phyloP scores from a whole-genome alignment of 1,284 basidiomycete genomes.

The Pseudozyma hubeiensis region DNA sequence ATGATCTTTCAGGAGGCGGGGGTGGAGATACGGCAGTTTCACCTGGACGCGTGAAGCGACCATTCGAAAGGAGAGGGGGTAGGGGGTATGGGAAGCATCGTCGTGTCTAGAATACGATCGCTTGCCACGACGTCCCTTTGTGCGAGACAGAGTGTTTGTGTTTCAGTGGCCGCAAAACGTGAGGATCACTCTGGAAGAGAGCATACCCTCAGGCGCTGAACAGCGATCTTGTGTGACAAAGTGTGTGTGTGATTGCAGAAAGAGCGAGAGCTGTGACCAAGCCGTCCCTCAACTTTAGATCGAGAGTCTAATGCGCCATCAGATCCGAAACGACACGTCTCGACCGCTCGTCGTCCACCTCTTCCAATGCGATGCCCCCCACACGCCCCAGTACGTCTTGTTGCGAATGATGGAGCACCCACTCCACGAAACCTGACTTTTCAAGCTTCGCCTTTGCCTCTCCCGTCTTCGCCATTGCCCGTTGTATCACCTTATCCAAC shows the following conservation, averaged over 20 bases:
- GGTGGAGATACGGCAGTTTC: slow-evolving; percentile 66
- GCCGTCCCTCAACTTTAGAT: too few relatives aligned
- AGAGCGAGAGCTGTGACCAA: too few relatives aligned
- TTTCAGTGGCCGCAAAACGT: too few relatives aligned
- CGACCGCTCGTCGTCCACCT: neutral
- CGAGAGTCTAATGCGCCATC: neutral
- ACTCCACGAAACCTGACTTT: slow-evolving; percentile 5
- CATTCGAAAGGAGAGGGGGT: too few relatives aligned
- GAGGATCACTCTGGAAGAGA: too few relatives aligned
- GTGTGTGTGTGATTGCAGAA: too few relatives aligned
- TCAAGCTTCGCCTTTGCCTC: neutral
- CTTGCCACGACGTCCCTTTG: too few relatives aligned
- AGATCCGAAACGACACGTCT: neutral
- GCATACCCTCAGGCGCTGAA: too few relatives aligned
- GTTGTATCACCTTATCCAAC: slow-evolving; percentile 5
- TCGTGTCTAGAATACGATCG: too few relatives aligned
- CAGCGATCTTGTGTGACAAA: too few relatives aligned
- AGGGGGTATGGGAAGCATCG: too few relatives aligned
- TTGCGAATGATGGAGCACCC: neutral
- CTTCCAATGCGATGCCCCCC: neutral
- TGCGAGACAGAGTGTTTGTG: too few relatives aligned
- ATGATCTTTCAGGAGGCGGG: slow-evolving; percentile 69
- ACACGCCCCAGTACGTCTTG: neutral
- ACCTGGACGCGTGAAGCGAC: slow-evolving; percentile 22
- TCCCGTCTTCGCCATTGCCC: neutral